Evolutionary conservation across 2,329 filamentous ascomycete genomes (phyloP).

Genomic region (Aspergillus spinulosporus): DNA sequence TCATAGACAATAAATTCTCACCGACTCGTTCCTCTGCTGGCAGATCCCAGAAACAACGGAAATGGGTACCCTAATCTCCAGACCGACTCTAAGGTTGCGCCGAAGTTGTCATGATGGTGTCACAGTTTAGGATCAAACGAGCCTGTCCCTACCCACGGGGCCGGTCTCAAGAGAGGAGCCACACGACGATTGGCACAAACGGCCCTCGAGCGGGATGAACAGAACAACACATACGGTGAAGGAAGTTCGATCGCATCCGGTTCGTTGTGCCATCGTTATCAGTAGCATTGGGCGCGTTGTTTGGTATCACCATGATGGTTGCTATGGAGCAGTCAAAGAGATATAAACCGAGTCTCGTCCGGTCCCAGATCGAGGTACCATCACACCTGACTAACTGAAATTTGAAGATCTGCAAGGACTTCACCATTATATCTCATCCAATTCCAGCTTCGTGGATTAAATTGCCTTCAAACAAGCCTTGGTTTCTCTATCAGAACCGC

Average conservation of each 20-base stretch:
- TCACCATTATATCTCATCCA: neutral
- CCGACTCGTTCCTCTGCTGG: conserved; percentile 19
- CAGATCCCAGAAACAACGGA: conserved; percentile 12
- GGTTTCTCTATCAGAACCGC: neutral
- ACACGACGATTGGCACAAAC: conserved; percentile 27
- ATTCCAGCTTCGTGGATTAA: neutral
- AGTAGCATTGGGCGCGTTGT: conserved; percentile 21
- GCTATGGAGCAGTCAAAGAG: conserved; percentile 8
- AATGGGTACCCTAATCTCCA: conserved; percentile 10
- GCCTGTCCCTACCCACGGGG: conserved; percentile 15
- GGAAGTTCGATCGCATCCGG: conserved; percentile 15
- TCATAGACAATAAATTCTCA: conserved; percentile 18
- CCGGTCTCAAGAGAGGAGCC: conserved; percentile 20
- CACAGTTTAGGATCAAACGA: conserved; percentile 25
- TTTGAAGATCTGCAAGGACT: neutral
- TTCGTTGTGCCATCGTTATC: conserved; percentile 18
- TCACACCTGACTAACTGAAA: neutral
- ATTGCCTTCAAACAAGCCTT: neutral
- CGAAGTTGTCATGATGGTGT: conserved; percentile 24
- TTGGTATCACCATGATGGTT: conserved; percentile 23
- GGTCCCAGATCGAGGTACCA: neutral
- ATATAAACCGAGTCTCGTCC: conserved; percentile 17
- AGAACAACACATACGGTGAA: conserved; percentile 19
- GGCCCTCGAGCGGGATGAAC: conserved; percentile 17
- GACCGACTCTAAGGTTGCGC: conserved; percentile 23